Percentiles rank a stretch among this genome's conserved stretches.
Conservation (phyloP, 306 rosid species). For the Ormosia semicastrata region DNA sequence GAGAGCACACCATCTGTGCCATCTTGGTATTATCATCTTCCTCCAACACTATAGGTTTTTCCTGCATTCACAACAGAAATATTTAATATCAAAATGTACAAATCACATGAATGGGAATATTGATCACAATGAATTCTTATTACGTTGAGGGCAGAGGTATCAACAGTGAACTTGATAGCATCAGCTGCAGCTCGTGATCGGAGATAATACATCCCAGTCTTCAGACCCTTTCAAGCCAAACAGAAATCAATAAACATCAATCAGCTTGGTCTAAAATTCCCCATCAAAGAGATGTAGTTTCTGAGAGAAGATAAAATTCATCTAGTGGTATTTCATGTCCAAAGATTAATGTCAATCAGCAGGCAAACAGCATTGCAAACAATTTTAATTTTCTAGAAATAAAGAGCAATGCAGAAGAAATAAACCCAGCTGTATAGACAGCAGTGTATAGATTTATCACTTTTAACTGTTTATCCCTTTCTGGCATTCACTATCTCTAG, state of each 20-base stretch:
- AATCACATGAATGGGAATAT: background rate
- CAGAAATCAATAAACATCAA: background rate
- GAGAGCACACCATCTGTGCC: conserved; percentile 90
- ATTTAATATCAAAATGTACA: background rate
- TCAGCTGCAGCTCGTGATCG: conserved; percentile 82
- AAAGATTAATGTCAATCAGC: background rate
- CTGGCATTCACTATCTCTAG: background rate
- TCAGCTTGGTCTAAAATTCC: background rate
- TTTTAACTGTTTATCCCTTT: background rate
- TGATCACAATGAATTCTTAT: background rate
- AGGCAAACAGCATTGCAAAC: background rate
- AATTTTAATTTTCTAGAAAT: background rate
- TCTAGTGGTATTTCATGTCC: background rate
- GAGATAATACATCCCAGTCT: conserved; percentile 92
- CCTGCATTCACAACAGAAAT: conserved; percentile 41
- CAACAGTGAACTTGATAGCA: conserved; percentile 91
- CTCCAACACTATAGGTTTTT: conserved; percentile 31
- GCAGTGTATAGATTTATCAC: background rate
- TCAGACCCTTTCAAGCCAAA: conserved; percentile 57
- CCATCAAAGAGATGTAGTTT: background rate
- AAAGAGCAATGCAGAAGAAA: background rate
- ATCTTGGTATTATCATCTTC: conserved; percentile 57
- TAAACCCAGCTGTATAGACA: background rate
- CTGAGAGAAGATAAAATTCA: background rate
- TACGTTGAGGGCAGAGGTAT: conserved; percentile 62